Base-by-base conservation (phyloP, 345 rosid species). In the Combretum micranthum region DNA sequence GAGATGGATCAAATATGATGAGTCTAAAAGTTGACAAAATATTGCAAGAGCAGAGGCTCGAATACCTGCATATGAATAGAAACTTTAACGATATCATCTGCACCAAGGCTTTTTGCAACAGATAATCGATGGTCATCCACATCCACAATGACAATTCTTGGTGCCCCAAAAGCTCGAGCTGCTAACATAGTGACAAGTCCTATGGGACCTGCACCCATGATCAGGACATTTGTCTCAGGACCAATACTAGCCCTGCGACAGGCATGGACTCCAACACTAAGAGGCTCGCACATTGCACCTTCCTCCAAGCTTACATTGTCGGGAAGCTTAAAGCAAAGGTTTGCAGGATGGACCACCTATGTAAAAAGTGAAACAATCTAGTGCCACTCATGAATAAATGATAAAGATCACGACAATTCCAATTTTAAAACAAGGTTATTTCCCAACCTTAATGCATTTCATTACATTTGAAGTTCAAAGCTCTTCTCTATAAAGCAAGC, bases 271-370 rank as follows among this genome's bases (percentile, higher is more conserved):
- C 97, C 96, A 26, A 87, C 90, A 63, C 97, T 93, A 39, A 89
- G 71, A 39, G 96, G 97, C 66, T 93, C 99, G 59, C 99, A 89
- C 97, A 93, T 87, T 51, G 96, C 92, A 63, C 96, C 96, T 79
- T 89, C 99, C 70, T 93, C 97, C 72, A 93, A 69, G 77, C 86
- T 89, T 55, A 89, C 90, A 56, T 83, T 83, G 15, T 89, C 92
- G 0, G 99, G 97, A 56, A 93, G 75, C 65, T 89, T 93, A 61
- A 87, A 89, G 63, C 97, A 93, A 4, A 87, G 73, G 55, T 82
- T 77, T n/a, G 97, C 94, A 52, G 99, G 99, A 72, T 93, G 96
- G 73, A 83, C 87, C 63, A 93, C 95, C 95, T 87, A 32, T 32
- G 39, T 11, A 32, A 32, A 32, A 32, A 32, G 39, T 32, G 1